Evolutionary conservation across 1,139 yeast species (phyloP), one percentile per base, ranked within the genome.

Genomic region (Candida tunisiensis): DNA sequence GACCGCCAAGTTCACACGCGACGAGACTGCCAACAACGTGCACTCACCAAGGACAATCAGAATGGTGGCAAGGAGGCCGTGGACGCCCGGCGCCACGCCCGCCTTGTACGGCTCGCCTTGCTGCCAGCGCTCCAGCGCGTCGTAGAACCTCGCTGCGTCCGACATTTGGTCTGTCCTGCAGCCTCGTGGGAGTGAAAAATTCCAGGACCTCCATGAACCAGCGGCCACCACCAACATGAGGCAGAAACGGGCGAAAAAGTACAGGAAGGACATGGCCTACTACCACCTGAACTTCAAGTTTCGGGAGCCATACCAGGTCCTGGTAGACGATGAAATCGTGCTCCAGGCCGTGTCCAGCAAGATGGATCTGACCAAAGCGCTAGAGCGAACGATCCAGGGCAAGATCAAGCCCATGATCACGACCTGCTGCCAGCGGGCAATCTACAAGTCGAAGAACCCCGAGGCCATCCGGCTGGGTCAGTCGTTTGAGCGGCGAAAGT

Each of bases 341-440:
- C 50, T 69, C 25, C 71, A 69, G 27, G 70, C 88, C 30, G 65
- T 66, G 31, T 60, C 65, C 33, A 65, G 79, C 14, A 72, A 74
- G 28, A 79, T 68, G 47, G 85, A 85, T 47, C 52, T 88, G 15
- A 59, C 57, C 11, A 78, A 77, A 44, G 93, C 91, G n/a, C 55
- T 88, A 23, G 60, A 68, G 31, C 60, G 92, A 36, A 82, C 94
- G 0, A 58, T 85, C 7, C 96, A 85, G 47, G 80, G 74, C 5
- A 85, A 78, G 43, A 68, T 74, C 25, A 88, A 88, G 46, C 82
- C 83, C n/a, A 62, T 88, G 92, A 78, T 91, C 29, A 82, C 98
- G 2, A 98, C 88, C 52, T 91, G 98, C 46, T 79, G 93, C 42
- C 80, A 91, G 63, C 82, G 82, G 47, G 75, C 79, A 15, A 57